Evolutionary conservation across 768 basidiomycete species (phyloP).

Genomic region (Auriscalpium vulgare): DNA sequence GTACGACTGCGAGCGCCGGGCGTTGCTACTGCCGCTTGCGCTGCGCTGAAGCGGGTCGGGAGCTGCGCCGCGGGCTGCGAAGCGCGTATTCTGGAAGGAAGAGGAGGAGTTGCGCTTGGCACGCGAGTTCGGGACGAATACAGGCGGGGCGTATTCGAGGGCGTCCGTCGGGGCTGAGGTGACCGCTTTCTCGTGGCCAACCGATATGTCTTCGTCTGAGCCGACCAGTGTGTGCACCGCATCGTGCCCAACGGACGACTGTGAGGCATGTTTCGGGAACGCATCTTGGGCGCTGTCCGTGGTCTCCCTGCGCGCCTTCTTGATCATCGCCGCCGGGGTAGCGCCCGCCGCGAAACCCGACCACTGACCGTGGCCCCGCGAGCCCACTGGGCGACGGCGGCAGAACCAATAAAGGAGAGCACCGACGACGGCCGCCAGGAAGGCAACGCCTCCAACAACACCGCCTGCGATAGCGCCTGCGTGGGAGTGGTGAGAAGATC

Average conservation of each 20-base stretch:
- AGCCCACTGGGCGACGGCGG: constrained; percentile 6
- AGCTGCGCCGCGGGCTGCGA: neutral
- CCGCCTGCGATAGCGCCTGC: constrained; percentile 44
- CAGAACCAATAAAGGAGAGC: constrained; percentile 8
- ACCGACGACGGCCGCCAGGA: constrained; percentile 29
- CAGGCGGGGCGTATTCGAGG: neutral
- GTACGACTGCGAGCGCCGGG: neutral
- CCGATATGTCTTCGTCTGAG: constrained; percentile 10
- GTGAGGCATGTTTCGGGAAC: neutral
- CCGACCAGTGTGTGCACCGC: constrained; percentile 2
- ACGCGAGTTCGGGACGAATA: neutral
- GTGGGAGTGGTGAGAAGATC: constrained; percentile 17
- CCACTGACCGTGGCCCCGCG: neutral
- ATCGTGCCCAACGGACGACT: neutral
- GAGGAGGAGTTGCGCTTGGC: constrained; percentile 3
- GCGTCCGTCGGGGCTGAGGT: neutral
- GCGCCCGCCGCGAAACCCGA: neutral
- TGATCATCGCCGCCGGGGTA: neutral
- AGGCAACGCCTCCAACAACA: constrained; percentile 37
- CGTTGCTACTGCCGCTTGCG: neutral
- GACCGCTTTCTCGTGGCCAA: constrained; percentile 8
- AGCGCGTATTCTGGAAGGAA: neutral
- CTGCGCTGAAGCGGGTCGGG: too few species aligned
- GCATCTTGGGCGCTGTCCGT: neutral
- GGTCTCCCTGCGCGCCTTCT: too few species aligned